Base-by-base conservation (phyloP, 108 stramenopile genomes). In the Parietichytrium sp. region DNA sequence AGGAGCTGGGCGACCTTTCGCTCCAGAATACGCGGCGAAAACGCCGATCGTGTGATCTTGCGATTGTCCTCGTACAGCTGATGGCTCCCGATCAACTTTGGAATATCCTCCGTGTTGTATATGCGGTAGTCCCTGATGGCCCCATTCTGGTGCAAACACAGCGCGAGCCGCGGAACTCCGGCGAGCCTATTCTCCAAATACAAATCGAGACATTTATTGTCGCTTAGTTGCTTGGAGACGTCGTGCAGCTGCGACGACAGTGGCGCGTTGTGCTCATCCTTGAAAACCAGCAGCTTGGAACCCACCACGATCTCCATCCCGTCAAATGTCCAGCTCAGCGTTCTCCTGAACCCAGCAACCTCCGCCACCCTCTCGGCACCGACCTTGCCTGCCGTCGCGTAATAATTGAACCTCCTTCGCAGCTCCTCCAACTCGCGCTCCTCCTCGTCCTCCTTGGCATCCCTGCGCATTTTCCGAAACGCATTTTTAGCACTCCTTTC, bases 251-350 rank as follows among this genome's bases (percentile, higher is more conserved):
- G 61, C 38, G 45, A 33, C 10, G 61, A 72, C 16, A 72, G 61
- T 33, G 36, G 36, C 33, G 38, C 42, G 13, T 72, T 42, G 8
- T 33, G 16, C 45, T 72, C 61, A 27, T 72, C 61, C 20, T 72
- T 33, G 20, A 72, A 72, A 7, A 72, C 61, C 20, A 72, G 33
- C 1, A 72, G 61, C 42, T 72, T 72, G 20, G 38, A 45, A 23
- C 61, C 61, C 10, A 72, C 61, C 4, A 72, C 61, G 33, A 72
- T 42, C 45, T 72, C 61, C 23, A 72, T 42, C 10, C 45, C 45
- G 61, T 72, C 61, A 72, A 72, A 72, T 38, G 36, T 72, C 61
- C 61, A 72, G 61, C 61, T 72, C 29, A 72, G 61, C 10, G 61
- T 72, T 1, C 61, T 33, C 29, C 61, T 16, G 45, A 72, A 72